phyloP scores from a whole-genome alignment of 768 basidiomycete species.

The Panus rudis region DNA sequence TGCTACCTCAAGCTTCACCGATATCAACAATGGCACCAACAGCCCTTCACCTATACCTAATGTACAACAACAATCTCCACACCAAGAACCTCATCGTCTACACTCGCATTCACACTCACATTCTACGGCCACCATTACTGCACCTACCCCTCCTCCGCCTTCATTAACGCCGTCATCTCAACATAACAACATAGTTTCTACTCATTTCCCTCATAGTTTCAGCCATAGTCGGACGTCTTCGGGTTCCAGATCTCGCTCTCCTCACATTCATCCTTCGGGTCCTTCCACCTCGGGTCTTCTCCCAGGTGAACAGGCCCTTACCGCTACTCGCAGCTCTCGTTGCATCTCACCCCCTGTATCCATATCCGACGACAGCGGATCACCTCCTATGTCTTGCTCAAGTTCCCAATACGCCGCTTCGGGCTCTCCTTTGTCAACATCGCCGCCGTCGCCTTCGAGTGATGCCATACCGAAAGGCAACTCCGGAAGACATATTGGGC shows the following conservation, averaged over 20 bases:
- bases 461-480: constrained; percentile 8
- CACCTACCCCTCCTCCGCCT: constrained; percentile 31
- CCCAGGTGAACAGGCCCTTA: neutral
- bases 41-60: too few relatives aligned
- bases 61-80: constrained; percentile 10
- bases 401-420: constrained; percentile 35
- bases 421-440: constrained; percentile 23
- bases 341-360: constrained; percentile 23
- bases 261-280: constrained; percentile 5
- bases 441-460: constrained; percentile 22
- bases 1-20: constrained; percentile 1
- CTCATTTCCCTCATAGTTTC: constrained; percentile 14
- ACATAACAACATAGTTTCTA: too few relatives aligned
- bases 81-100: constrained; percentile 16
- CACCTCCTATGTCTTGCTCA: constrained; percentile 52
- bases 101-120: constrained; percentile 42
- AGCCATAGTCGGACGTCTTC: constrained; percentile 15
- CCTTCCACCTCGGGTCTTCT: neutral
- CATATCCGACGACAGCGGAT: constrained; percentile 39
- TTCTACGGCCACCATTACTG: constrained; percentile 43
- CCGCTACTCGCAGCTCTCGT: constrained; percentile 5
- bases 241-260: constrained; percentile 13
- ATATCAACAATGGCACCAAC: constrained; percentile 8
- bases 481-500: too few relatives aligned
- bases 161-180: constrained; percentile 10